Evolutionary conservation across 2,329 filamentous ascomycete species (phyloP).

Genomic region (Fusarium papillatum): DNA sequence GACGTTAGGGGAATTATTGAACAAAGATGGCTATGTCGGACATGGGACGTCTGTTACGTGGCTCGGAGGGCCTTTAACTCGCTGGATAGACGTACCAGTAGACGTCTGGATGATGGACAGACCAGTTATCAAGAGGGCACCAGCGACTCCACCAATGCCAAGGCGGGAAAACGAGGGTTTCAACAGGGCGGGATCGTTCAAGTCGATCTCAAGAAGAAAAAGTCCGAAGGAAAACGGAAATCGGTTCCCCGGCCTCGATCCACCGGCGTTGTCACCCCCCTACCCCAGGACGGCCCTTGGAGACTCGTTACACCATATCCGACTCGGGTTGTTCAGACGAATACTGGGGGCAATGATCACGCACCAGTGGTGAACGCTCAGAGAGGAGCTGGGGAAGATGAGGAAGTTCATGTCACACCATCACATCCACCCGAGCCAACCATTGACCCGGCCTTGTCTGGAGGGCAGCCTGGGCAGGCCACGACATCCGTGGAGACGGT

Average conservation of each 20-base stretch:
- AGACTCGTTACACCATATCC: too few species aligned
- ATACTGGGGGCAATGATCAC: too few species aligned
- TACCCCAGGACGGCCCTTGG: too few species aligned
- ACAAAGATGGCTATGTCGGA: neutral
- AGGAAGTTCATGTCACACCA: neutral
- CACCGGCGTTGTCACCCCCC: too few species aligned
- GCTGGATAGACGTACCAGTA: neutral
- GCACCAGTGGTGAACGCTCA: neutral
- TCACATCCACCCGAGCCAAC: neutral
- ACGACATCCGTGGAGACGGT: neutral
- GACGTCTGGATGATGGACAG: neutral
- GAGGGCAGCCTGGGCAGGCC: neutral
- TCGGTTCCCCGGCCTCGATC: too few species aligned
- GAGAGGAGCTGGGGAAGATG: neutral
- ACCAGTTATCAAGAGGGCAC: neutral
- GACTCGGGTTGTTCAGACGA: too few species aligned
- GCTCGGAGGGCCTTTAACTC: neutral
- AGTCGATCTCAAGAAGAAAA: too few species aligned
- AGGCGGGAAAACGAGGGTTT: too few species aligned
- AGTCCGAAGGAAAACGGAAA: too few species aligned
- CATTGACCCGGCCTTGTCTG: neutral
- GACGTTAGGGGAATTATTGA: neutral
- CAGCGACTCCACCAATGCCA: too few species aligned
- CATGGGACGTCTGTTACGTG: neutral
- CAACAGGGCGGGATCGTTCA: neutral